These are phyloP conservation scores for Trametopsis cervina DNA, from an alignment of 768 basidiomycete species.

Conservation along the genomic window DNA sequence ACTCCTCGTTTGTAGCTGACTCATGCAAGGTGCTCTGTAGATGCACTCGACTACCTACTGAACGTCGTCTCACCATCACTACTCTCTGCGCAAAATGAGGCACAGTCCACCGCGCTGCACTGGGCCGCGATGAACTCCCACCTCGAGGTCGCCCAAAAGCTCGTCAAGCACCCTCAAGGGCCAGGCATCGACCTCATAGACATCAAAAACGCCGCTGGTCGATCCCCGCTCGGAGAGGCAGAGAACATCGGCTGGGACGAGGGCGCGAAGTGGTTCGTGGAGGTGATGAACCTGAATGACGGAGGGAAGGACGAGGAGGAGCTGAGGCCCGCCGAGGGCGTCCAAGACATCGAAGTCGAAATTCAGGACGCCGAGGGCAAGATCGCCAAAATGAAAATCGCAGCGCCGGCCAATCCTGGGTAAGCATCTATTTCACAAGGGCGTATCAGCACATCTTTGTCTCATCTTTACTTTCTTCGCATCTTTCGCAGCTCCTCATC, in stretches of 20 bases:
- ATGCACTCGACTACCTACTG: conserved; percentile 69
- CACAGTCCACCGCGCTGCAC: conserved; percentile 81
- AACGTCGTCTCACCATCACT: conserved; percentile 48
- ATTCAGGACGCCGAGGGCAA: conserved; percentile 68
- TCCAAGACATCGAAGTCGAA: conserved; percentile 54
- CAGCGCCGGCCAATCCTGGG: not conserved
- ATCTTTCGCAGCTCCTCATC: no score
- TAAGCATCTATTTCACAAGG: no score
- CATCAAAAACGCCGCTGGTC: conserved; percentile 65
- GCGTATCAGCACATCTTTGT: no score
- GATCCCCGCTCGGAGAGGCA: conserved; percentile 75
- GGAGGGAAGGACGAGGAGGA: conserved; percentile 34
- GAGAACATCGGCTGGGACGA: conserved; percentile 79
- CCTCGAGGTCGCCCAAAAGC: conserved; percentile 48
- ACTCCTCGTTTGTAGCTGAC: conserved; percentile 28
- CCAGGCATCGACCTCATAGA: conserved; percentile 68
- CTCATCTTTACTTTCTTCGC: no score
- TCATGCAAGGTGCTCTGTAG: conserved; percentile 47
- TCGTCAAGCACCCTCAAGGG: conserved; percentile 50
- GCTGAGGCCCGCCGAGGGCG: conserved; percentile 26
- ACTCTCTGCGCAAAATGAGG: conserved; percentile 54
- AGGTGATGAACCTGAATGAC: conserved; percentile 69
- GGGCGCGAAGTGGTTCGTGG: conserved; percentile 75
- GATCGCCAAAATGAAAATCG: conserved; percentile 50
- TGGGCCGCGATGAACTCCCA: conserved; percentile 89